Conservation (phyloP, 768 basidiomycete species). For the Glaciozyma martinii region DNA sequence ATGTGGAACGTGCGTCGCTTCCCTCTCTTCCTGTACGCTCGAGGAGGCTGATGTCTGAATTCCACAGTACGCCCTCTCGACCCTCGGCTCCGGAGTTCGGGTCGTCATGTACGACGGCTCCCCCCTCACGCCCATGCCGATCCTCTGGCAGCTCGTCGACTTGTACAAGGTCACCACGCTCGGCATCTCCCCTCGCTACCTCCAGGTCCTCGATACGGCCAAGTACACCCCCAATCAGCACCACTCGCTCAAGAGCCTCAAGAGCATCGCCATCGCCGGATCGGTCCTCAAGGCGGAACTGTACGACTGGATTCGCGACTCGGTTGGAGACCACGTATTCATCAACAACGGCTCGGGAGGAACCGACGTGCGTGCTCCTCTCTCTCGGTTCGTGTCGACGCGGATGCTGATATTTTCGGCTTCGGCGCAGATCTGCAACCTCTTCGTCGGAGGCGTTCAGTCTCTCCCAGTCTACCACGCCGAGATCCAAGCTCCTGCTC, state of each 20-base stretch:
- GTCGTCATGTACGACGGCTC: constrained; percentile 74
- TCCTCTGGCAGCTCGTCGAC: constrained; percentile 62
- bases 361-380: constrained; percentile 24
- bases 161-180: constrained; percentile 64
- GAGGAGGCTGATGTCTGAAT: too few species aligned
- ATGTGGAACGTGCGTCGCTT: constrained; percentile 73
- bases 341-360: constrained; percentile 35
- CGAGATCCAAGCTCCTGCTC: constrained; percentile 25
- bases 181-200: constrained; percentile 71
- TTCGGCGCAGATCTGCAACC: constrained; percentile 30
- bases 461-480: constrained; percentile 31
- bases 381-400: neutral
- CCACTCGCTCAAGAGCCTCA: constrained; percentile 52
- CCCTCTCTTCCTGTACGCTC: neutral
- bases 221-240: constrained; percentile 57
- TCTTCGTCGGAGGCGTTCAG: constrained; percentile 28
- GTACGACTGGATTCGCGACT: constrained; percentile 49
- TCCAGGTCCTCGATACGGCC: constrained; percentile 54
- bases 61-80: neutral
- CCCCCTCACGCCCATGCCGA: constrained; percentile 57
- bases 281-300: constrained; percentile 61
- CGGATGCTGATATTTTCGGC: too few species aligned
- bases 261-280: constrained; percentile 71
- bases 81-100: constrained; percentile 52
- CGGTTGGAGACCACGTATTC: constrained; percentile 16